Conservation (phyloP, 225 moss, liverwort and hornwort genomes). For the Straminergon stramineum region DNA sequence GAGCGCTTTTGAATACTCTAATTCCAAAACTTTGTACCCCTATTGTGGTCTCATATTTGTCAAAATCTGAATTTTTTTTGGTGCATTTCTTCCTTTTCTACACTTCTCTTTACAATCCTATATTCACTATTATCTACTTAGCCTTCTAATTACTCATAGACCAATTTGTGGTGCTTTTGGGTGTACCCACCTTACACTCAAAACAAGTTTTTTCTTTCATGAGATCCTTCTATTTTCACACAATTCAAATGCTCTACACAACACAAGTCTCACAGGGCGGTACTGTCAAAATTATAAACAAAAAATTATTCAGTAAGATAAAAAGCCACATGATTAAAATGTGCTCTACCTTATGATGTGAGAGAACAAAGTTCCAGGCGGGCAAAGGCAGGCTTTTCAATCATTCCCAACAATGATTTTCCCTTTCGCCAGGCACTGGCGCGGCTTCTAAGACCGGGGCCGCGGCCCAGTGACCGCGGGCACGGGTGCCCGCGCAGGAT, state of each 20-base stretch:
- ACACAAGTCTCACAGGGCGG: not conserved
- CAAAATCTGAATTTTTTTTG: no score
- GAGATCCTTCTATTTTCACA: not conserved
- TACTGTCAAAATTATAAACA: not conserved
- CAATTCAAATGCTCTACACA: not conserved
- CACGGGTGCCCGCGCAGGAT: not conserved
- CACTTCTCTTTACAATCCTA: no score
- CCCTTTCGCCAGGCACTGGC: not conserved
- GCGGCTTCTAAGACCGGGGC: not conserved
- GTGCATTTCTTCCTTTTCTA: no score
- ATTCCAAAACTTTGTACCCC: no score
- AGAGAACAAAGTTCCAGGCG: not conserved
- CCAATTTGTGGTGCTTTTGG: no score
- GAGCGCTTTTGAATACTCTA: no score
- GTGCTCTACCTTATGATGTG: not conserved
- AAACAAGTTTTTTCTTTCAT: not conserved
- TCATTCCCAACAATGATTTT: not conserved
- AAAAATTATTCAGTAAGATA: not conserved
- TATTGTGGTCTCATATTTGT: no score
- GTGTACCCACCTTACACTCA: no score
- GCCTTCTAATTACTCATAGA: no score
- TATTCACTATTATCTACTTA: no score
- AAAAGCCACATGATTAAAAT: not conserved
- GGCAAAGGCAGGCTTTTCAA: not conserved
- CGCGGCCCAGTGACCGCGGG: not conserved